Evolutionary conservation across 2,329 filamentous ascomycete genomes (phyloP).

Genomic region (Ophiosphaerella korrae): DNA sequence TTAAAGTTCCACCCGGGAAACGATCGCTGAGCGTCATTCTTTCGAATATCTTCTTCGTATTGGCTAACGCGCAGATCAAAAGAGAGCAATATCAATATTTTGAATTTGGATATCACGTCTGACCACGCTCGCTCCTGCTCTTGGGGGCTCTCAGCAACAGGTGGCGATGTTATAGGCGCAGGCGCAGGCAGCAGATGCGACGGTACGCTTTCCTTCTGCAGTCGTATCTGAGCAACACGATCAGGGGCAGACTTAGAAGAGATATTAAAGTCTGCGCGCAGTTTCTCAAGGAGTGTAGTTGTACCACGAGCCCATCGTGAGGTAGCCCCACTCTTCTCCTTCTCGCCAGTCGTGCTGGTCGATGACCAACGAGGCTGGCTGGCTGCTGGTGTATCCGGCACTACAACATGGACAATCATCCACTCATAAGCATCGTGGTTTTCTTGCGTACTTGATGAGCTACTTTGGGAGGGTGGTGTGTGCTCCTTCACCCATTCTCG

Average conservation of each 20-base stretch:
- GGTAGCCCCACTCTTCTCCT: slow-evolving; percentile 68
- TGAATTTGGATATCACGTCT: slow-evolving; percentile 84
- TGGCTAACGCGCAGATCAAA: slow-evolving; percentile 91
- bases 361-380: slow-evolving; percentile 72
- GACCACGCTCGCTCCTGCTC: slow-evolving; percentile 83
- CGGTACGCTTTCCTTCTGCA: slow-evolving; percentile 59
- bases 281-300: slow-evolving; percentile 84
- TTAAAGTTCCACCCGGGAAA: slow-evolving; percentile 99
- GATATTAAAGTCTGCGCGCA: slow-evolving; percentile 87
- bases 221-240: slow-evolving; percentile 81
- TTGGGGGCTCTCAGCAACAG: slow-evolving; percentile 66
- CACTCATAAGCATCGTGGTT: slow-evolving; percentile 97
- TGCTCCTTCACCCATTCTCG: slow-evolving; percentile 90
- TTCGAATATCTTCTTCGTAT: slow-evolving; percentile 96
- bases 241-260: slow-evolving; percentile 74
- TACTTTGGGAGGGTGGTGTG: slow-evolving; percentile 59
- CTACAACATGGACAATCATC: slow-evolving; percentile 89
- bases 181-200: slow-evolving; percentile 52
- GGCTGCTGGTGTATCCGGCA: slow-evolving; percentile 82
- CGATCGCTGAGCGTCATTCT: slow-evolving; percentile 84
- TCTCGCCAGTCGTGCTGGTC: slow-evolving; percentile 56
- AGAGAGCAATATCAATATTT: slow-evolving; percentile 81
- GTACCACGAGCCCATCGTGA: slow-evolving; percentile 80
- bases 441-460: slow-evolving; percentile 72
- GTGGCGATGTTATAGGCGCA: slow-evolving; percentile 42